These are phyloP conservation scores for Xylaria sp. DNA, from an alignment of 2,329 filamentous ascomycete species.

Conservation along the genomic window DNA sequence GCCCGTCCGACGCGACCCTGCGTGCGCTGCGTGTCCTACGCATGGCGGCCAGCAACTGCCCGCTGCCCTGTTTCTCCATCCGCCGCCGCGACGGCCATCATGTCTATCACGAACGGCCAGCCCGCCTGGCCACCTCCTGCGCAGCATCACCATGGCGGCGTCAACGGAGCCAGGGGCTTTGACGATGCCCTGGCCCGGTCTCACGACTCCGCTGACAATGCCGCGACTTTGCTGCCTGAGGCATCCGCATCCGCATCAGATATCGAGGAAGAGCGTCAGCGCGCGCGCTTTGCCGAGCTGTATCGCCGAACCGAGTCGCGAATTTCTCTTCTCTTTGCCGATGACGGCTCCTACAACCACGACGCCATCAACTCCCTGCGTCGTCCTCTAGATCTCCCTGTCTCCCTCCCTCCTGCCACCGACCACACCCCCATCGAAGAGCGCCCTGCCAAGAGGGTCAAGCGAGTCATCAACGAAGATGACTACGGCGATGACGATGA, in stretches of 20 bases:
- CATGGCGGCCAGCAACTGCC: conserved; percentile 69
- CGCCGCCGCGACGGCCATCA: conserved; percentile 61
- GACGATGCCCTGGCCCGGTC: conserved; percentile 69
- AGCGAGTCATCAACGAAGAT: conserved; percentile 83
- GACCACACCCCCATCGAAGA: conserved; percentile 69
- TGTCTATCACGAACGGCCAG: conserved; percentile 76
- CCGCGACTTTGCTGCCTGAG: conserved; percentile 68
- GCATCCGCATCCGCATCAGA: conserved; percentile 58
- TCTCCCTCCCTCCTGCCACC: conserved; percentile 64
- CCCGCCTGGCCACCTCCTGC: conserved; percentile 72
- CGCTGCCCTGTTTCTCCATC: conserved; percentile 61
- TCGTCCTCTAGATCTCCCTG: conserved; percentile 56
- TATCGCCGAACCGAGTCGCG: conserved; percentile 82
- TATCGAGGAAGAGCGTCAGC: conserved; percentile 75
- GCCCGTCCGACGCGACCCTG: conserved; percentile 63
- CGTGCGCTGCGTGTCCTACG: conserved; percentile 60
- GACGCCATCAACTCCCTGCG: conserved; percentile 65
- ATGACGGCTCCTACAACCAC: conserved; percentile 65
- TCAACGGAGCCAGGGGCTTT: conserved; percentile 61
- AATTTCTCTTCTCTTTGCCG: conserved; percentile 78
- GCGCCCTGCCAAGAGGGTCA: conserved; percentile 77
- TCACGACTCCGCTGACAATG: conserved; percentile 63
- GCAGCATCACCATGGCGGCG: conserved; percentile 53
- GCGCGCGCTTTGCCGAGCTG: conserved; percentile 79
- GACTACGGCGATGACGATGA: conserved; percentile 89